phyloP scores from a whole-genome alignment of 805 yeast genomes.

The Jamesozyma rosinii region DNA sequence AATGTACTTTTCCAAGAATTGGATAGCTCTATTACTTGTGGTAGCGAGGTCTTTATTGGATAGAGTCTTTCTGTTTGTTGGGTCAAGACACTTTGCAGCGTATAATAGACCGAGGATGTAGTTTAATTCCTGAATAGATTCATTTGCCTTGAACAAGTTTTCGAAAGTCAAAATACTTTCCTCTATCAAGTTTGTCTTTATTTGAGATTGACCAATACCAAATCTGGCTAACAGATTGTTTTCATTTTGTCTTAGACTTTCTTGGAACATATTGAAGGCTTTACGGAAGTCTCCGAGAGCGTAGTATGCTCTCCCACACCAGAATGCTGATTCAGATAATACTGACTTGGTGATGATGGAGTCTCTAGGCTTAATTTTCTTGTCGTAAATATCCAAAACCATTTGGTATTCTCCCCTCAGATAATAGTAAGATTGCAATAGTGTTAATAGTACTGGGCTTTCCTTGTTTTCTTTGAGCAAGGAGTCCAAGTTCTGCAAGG shows the following conservation, averaged over 20 bases:
- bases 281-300: constrained; percentile 49
- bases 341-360: constrained; percentile 32
- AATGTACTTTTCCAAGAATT: constrained; percentile 60
- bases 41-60: constrained; percentile 11
- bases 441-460: constrained; percentile 54
- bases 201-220: constrained; percentile 81
- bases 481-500: constrained; percentile 39
- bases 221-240: constrained; percentile 59
- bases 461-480: constrained; percentile 35
- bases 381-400: constrained; percentile 50
- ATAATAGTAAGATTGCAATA: constrained; percentile 63
- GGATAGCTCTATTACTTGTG: constrained; percentile 45
- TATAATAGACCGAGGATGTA: constrained; percentile 71
- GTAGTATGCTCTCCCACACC: constrained; percentile 79
- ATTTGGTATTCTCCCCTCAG: constrained; percentile 52
- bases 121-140: constrained; percentile 63
- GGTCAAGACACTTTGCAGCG: constrained; percentile 37
- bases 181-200: constrained; percentile 59
- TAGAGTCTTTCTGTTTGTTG: constrained; percentile 13
- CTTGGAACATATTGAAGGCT: constrained; percentile 65
- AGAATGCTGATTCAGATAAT: constrained; percentile 58
- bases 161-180: constrained; percentile 86
- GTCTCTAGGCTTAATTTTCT: constrained; percentile 34
- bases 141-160: constrained; percentile 52
- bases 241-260: constrained; percentile 57